Base-by-base conservation (phyloP, 2,329 filamentous ascomycete species). In the Elsinoe perseae region DNA sequence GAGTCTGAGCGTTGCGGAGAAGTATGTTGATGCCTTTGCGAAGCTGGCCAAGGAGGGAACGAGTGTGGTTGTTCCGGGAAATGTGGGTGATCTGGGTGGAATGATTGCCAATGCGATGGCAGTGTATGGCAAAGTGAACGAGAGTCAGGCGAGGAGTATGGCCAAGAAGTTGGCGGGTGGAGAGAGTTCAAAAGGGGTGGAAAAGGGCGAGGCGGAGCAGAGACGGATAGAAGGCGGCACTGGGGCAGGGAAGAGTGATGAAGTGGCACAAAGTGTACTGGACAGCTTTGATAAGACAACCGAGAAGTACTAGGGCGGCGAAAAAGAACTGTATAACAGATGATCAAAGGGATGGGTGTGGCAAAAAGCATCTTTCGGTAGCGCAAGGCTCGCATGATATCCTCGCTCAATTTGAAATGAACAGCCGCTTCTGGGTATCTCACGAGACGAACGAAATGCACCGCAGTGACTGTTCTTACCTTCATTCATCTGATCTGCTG, bases 31-130 rank as follows among this genome's bases (percentile, higher is more conserved):
- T 44, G 93, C 93, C 3, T 98, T 97, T 67, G 85, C 81, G 63
- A 89, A 91, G 68, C 77, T 98, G 64, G 93, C 93, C 52, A 93
- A 92, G 74, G 91, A 98, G 76, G 89, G 93, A 64, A 98, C 93
- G 2, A 88, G 90, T 3, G 86, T 98, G 25, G 89, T 98, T 18
- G 91, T 98, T 12, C 93, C 93, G 0, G 93, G 93, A 9, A 97
- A 98, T 67, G 89, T 98, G 34, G 93, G 93, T 59, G 93, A 98
- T 69, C 91, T 98, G 64, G 86, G 89, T 56, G 84, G 89, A 63
- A 95, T 98, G 91, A 97, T 98, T 70, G 91, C 93, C 36, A 95
- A 89, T 16, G 93, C 91, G 1, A 84, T 98, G 78, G 87, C 90
- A 56, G 91, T 98, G 16, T 98, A 95, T 70, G 89, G 92, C 58